Conservation (phyloP, 805 yeast species). For the Kodamaea hsintzibuensis region DNA sequence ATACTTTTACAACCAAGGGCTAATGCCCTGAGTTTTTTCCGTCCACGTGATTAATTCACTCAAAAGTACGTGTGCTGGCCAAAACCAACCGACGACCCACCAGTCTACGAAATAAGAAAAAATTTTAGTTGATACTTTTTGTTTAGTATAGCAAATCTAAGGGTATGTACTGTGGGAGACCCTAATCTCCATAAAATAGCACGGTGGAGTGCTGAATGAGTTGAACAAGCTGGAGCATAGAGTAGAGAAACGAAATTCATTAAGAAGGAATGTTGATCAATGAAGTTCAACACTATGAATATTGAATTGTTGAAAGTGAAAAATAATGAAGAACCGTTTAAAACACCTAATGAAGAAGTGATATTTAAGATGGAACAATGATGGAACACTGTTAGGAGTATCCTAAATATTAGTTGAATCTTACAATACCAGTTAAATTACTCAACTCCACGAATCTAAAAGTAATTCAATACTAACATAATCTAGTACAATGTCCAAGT, state of each 20-base stretch:
- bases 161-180: slow-evolving; percentile 3
- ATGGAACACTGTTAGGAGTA: too few species aligned
- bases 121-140: slow-evolving; percentile 2
- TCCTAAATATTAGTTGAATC: not conserved
- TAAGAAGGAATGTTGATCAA: not conserved
- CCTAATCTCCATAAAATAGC: not conserved
- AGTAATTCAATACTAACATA: slow-evolving; percentile 26
- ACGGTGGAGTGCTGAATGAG: not conserved
- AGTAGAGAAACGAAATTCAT: not conserved
- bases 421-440: not conserved
- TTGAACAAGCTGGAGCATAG: not conserved
- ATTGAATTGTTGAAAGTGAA: not conserved
- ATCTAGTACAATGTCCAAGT: slow-evolving; percentile 80
- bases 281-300: not conserved
- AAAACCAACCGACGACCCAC: not conserved
- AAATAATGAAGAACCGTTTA: too few species aligned
- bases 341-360: not conserved
- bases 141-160: slow-evolving; percentile 6
- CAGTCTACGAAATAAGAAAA: not conserved
- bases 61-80: not conserved
- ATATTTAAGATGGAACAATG: not conserved
- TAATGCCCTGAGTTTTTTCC: not conserved
- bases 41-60: not conserved
- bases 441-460: not conserved
- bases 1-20: not conserved